Evolutionary conservation across 1,284 basidiomycete genomes (phyloP).

Genomic region (Leccinum huronense): DNA sequence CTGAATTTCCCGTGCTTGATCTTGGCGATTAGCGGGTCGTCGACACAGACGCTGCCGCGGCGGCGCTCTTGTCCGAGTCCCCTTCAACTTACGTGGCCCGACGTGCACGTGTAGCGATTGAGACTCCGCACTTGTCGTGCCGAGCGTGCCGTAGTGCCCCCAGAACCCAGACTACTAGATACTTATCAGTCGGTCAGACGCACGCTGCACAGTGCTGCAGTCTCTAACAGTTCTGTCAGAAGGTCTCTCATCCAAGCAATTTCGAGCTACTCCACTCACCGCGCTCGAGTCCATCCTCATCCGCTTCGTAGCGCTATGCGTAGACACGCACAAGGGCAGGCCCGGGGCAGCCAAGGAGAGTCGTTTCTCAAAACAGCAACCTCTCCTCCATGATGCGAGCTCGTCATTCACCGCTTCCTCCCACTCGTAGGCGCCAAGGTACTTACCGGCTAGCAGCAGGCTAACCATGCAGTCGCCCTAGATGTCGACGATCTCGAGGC

Average conservation of each 20-base stretch:
- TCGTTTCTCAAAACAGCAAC: constrained; percentile 89
- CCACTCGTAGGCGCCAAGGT: constrained; percentile 87
- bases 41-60: too few species aligned
- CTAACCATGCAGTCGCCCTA: constrained; percentile 65
- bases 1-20: too few species aligned
- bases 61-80: too few species aligned
- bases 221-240: constrained; percentile 65
- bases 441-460: constrained; percentile 82
- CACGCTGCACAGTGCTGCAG: constrained; percentile 75
- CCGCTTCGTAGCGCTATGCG: constrained; percentile 93
- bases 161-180: too few species aligned
- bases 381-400: constrained; percentile 83
- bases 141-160: too few species aligned
- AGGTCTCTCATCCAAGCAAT: constrained; percentile 92
- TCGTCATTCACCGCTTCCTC: constrained; percentile 89
- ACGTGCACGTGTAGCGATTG: too few species aligned
- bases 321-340: constrained; percentile 90
- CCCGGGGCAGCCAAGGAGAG: constrained; percentile 83
- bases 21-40: too few species aligned
- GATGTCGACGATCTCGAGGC: constrained; percentile 91
- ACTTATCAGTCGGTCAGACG: constrained; percentile 74
- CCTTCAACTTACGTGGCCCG: too few species aligned
- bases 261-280: constrained; percentile 86
- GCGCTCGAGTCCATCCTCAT: constrained; percentile 96
- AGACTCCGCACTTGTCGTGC: too few species aligned